Base-by-base conservation (phyloP, 495 filamentous ascomycete species). In the Hyaloscypha finlandica region DNA sequence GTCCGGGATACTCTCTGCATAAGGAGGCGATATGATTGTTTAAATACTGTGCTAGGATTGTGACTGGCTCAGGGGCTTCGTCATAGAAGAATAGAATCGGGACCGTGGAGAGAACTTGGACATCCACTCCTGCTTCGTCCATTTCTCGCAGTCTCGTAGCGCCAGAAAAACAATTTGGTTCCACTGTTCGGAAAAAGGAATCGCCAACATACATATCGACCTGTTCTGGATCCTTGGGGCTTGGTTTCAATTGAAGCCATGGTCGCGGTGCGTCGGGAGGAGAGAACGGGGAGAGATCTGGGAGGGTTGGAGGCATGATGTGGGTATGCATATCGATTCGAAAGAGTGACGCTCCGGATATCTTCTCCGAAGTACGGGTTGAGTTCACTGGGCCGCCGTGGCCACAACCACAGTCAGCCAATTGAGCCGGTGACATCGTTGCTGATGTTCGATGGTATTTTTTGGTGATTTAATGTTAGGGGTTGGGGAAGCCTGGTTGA, bases 241-340 rank as follows among this genome's bases (percentile, higher is more conserved):
- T 48, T 48, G 42, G 42, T 48, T 48, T 48, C 16, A 48, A 12
- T 12, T 48, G 42, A 0, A 48, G 42, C 42, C 42, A 48, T 48
- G 60, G 60, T 52, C 29, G 48, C 56, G 62, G 33, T 6, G 25
- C 8, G 16, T 29, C 51, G n/a, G 62, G 30, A 4, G 48, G 12
- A 19, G 51, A 39, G 12, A 32, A 64, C 11, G 31, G 29, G n/a
- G 62, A 64, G 25, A 48, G 62, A 57, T 55, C 52, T 22, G 62
- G 52, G 31, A 64, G 62, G 6, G 32, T 64, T 20, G 62, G 33
- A 31, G 53, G 62, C 51, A 56, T 64, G 29, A 64, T 37, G 33
- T 55, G 62, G 5, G 62, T 55, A 51, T 64, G 62, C 60, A 63
- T 63, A n/a, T 63, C 60, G 45, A 63, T 63, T 30, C 60, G 20